These are phyloP conservation scores for Barnettozyma salicaria DNA, from an alignment of 805 yeast species.

Conservation along the genomic window DNA sequence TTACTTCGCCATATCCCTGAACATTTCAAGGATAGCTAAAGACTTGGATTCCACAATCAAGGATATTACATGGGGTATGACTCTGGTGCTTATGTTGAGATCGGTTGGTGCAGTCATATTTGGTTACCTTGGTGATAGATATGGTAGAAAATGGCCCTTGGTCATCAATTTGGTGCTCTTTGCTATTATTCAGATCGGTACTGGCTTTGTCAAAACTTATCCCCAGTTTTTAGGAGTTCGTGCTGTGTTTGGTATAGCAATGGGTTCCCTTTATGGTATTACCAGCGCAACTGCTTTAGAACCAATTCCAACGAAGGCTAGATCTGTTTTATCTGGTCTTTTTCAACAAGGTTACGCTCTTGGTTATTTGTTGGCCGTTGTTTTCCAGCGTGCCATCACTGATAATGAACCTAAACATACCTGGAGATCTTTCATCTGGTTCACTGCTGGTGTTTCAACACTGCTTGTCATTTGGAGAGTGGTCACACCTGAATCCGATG, in stretches of 20 bases:
- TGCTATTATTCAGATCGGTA: constrained; percentile 52
- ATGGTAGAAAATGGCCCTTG: constrained; percentile 58
- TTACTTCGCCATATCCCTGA: constrained; percentile 51
- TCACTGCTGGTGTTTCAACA: constrained; percentile 54
- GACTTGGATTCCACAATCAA: constrained; percentile 40
- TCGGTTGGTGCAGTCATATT: constrained; percentile 61
- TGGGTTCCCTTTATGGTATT: constrained; percentile 45
- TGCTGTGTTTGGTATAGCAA: constrained; percentile 52
- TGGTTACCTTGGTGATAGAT: constrained; percentile 53
- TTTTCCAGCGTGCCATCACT: constrained; percentile 58
- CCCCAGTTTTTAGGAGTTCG: constrained; percentile 55
- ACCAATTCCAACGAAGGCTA: constrained; percentile 42
- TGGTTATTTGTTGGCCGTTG: constrained; percentile 60
- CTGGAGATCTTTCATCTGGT: constrained; percentile 68
- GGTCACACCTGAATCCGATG: constrained; percentile 46
- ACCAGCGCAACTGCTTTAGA: constrained; percentile 40
- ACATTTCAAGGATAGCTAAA: constrained; percentile 41
- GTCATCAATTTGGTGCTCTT: constrained; percentile 40
- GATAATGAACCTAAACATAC: constrained; percentile 36
- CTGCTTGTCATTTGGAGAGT: constrained; percentile 38
- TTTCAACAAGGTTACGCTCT: constrained; percentile 79
- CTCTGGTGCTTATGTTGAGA: constrained; percentile 62
- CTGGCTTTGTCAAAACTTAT: constrained; percentile 54
- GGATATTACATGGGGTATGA: constrained; percentile 52
- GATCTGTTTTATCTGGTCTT: constrained; percentile 58